Conservation (phyloP, 2,329 filamentous ascomycete species). For the Fusarium bulbicola region DNA sequence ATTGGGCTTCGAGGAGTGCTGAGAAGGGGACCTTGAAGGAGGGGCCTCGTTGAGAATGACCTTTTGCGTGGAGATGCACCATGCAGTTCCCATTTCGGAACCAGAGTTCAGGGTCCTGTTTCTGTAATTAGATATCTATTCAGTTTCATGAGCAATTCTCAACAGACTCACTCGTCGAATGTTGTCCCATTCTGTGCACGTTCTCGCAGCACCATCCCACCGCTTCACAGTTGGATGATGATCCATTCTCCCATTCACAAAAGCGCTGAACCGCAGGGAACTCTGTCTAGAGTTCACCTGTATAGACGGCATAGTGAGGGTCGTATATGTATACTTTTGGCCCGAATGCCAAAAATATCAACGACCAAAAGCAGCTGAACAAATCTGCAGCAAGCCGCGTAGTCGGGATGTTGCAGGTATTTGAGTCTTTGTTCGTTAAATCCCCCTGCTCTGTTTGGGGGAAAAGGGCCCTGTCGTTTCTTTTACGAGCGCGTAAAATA, state of each 20-base stretch:
- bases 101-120: slow-evolving; percentile 78
- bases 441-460: slow-evolving; percentile 10
- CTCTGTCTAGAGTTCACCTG: slow-evolving; percentile 27
- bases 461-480: background rate
- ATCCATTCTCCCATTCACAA: slow-evolving; percentile 41
- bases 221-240: slow-evolving; percentile 49
- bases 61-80: slow-evolving; percentile 73
- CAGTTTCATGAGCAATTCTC: background rate
- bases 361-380: background rate
- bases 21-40: slow-evolving; percentile 73
- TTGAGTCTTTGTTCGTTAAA: slow-evolving; percentile 14
- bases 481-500: background rate
- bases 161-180: slow-evolving; percentile 55
- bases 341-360: background rate
- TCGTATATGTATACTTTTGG: slow-evolving; percentile 7
- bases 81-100: slow-evolving; percentile 72
- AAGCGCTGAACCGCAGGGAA: slow-evolving; percentile 41
- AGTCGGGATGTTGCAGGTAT: slow-evolving; percentile 32
- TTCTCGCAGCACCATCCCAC: slow-evolving; percentile 61
- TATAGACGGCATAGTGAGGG: background rate
- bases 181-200: slow-evolving; percentile 56
- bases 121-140: slow-evolving; percentile 4
- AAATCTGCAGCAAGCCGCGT: slow-evolving; percentile 28
- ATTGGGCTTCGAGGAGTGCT: slow-evolving; percentile 65
- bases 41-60: slow-evolving; percentile 71